Base-by-base conservation (phyloP, 139 green algal genomes). In the Chlamydomonas sphaeroides region DNA sequence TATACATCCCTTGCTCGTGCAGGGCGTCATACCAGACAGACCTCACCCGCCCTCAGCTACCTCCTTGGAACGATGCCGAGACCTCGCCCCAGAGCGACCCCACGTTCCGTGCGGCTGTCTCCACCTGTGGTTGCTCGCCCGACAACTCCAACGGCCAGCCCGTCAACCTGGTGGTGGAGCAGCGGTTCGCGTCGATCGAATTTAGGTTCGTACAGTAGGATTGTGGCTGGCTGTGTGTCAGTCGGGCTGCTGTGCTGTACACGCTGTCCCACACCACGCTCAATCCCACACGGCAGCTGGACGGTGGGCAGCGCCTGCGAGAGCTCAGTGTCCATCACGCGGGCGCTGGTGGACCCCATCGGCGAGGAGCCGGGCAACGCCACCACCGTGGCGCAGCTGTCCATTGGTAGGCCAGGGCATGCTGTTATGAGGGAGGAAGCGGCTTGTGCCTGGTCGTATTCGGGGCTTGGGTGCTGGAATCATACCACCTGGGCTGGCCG, bases 41-140 rank as follows among this genome's bases (percentile, higher is more conserved):
- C n/a, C 39, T 42, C 5, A 36, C 17, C 62, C 1, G 10, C 6
- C 62, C 32, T n/a, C 30, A 11, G 8, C 23, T 68, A 14, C 62
- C 62, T 32, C n/a, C 39, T 32, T 68, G 62, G 62, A 68, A 14
- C 32, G 33, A 68, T 32, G 62, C 62, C 6, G 62, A 68, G n/a
- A 68, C 62, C 6, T n/a, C 62, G 17, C 32, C 17, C n/a, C 17
- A 23, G 3, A 33, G 30, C 30, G 28, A 36, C 18, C 20, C 18
- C 11, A 23, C 30, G 33, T 68, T 68, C 62, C 39, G 21, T 11
- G 41, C 39, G n/a, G 62, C 25, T 32, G 41, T 32, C 30, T 42
- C 62, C 62, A 68, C n/a, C n/a, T 68, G 62, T 36, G 62, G 62
- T 32, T 68, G 62, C 62, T 42, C 62, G n/a, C 62, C 62, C n/a